A percentile compares a stretch with the other conserved stretches of the same genome.
phyloP scores from a whole-genome alignment of 306 rosid species.

The Inga leiocalycina region DNA sequence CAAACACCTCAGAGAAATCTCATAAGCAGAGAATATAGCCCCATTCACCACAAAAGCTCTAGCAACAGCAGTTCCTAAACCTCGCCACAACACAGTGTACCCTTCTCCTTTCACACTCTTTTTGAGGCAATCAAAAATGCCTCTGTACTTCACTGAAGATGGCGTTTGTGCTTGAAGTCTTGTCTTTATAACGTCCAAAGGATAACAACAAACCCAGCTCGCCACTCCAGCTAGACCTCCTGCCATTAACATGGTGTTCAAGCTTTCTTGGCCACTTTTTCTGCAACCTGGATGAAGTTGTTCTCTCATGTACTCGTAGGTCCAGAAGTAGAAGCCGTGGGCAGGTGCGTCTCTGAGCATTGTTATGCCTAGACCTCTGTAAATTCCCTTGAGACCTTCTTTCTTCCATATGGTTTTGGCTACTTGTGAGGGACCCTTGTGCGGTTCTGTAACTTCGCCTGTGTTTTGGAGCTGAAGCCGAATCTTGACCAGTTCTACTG shows the following conservation, averaged over 20 bases:
- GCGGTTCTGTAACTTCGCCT: constrained; percentile 28
- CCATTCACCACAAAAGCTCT: constrained; percentile 91
- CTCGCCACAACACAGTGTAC: constrained; percentile 61
- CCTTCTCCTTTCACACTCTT: constrained; percentile 75
- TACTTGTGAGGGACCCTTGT: constrained; percentile 50
- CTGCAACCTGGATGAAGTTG: constrained; percentile 83
- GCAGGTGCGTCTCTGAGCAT: constrained; percentile 72
- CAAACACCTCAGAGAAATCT: constrained; percentile 63
- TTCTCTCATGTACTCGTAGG: constrained; percentile 79
- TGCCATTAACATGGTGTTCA: constrained; percentile 65
- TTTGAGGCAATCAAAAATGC: constrained; percentile 65
- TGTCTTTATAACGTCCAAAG: constrained; percentile 79
- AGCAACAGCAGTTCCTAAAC: constrained; percentile 77
- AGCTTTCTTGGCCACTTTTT: constrained; percentile 56
- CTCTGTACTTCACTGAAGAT: constrained; percentile 51
- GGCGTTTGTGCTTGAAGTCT: constrained; percentile 71
- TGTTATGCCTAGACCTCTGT: constrained; percentile 71
- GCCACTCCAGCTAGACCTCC: constrained; percentile 92
- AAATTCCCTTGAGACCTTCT: constrained; percentile 68
- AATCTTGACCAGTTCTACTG: constrained; percentile 72
- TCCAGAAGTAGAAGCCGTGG: constrained; percentile 72
- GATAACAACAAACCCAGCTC: constrained; percentile 82
- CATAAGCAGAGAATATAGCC: constrained; percentile 80
- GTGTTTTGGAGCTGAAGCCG: constrained; percentile 61
- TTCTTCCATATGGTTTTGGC: constrained; percentile 58